These are phyloP conservation scores for Zygoascus bituminiphila DNA, from an alignment of 805 yeast genomes.

Conservation along the genomic window DNA sequence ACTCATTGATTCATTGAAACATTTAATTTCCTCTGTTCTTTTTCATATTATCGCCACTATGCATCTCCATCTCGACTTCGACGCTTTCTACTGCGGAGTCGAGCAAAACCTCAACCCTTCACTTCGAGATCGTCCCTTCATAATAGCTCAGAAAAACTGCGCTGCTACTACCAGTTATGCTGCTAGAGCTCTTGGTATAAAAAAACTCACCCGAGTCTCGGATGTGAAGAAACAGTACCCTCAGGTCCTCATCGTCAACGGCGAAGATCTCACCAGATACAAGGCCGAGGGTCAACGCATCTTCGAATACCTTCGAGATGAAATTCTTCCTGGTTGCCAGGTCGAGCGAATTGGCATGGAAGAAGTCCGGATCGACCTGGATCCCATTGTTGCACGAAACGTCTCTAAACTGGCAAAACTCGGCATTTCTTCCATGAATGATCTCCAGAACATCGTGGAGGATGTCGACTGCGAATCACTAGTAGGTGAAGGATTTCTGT, in stretches of 20 bases:
- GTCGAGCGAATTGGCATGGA: slow-evolving; percentile 30
- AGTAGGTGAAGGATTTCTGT: neutral
- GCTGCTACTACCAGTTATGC: slow-evolving; percentile 27
- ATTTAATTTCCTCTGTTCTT: no score
- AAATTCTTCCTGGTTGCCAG: slow-evolving; percentile 13
- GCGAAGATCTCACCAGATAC: slow-evolving; percentile 25
- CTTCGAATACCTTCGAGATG: slow-evolving; percentile 17
- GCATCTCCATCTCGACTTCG: slow-evolving; percentile 25
- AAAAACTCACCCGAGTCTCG: slow-evolving; percentile 19
- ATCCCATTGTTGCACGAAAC: slow-evolving; percentile 14
- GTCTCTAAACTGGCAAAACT: slow-evolving; percentile 4
- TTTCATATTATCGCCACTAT: slow-evolving; percentile 3
- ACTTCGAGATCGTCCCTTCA: slow-evolving; percentile 22
- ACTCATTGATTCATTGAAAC: no score
- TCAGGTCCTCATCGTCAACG: slow-evolving; percentile 22
- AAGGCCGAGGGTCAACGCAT: slow-evolving; percentile 25
- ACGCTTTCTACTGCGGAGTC: slow-evolving; percentile 30
- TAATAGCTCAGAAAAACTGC: slow-evolving; percentile 25
- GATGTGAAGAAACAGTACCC: slow-evolving; percentile 19
- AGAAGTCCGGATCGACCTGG: slow-evolving; percentile 26
- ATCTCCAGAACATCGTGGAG: slow-evolving; percentile 16
- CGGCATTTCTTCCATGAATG: slow-evolving; percentile 10
- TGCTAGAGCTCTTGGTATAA: slow-evolving; percentile 26
- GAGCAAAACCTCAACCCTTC: slow-evolving; percentile 24
- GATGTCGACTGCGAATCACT: slow-evolving; percentile 8